A percentile compares a stretch with the other conserved stretches of the same genome.
Evolutionary conservation across 2,329 filamentous ascomycete species (phyloP).

Genomic region (Xylaria sp.): DNA sequence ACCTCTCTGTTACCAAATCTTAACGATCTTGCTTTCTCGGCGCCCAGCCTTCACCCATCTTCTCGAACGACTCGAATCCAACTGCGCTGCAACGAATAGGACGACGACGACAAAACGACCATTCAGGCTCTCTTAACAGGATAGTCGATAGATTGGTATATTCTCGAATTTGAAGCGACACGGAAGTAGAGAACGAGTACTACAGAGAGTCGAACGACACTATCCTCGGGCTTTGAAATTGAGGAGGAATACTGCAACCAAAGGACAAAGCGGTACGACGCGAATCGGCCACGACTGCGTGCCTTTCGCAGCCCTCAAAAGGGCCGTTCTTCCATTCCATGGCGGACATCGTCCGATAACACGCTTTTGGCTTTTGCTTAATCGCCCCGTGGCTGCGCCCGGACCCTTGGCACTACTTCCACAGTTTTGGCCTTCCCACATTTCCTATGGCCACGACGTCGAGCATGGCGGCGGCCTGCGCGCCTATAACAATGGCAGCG

Average conservation of each 20-base stretch:
- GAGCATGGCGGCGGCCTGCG: constrained; percentile 50
- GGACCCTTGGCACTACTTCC: constrained; percentile 45
- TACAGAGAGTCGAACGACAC: neutral
- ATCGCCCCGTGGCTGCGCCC: constrained; percentile 42
- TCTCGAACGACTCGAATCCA: constrained; percentile 42
- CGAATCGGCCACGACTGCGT: constrained; percentile 37
- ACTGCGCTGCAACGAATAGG: constrained; percentile 32
- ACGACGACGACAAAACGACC: constrained; percentile 12
- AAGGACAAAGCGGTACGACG: constrained; percentile 20
- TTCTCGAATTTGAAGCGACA: constrained; percentile 4
- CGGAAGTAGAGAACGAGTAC: neutral
- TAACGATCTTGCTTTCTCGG: constrained; percentile 53
- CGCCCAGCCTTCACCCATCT: constrained; percentile 53
- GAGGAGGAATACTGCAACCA: constrained; percentile 12
- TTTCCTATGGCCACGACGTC: constrained; percentile 41
- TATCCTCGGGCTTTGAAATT: neutral
- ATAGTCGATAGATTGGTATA: constrained; percentile 4
- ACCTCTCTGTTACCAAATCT: constrained; percentile 37
- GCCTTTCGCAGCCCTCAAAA: constrained; percentile 34
- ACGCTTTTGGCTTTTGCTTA: constrained; percentile 33
- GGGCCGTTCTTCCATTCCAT: constrained; percentile 48
- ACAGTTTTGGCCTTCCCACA: constrained; percentile 47
- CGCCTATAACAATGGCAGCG: constrained; percentile 57
- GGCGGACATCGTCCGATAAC: constrained; percentile 50
- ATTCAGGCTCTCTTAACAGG: neutral